phyloP scores from a whole-genome alignment of 495 filamentous ascomycete species.

The Hypoxylon trugodes region DNA sequence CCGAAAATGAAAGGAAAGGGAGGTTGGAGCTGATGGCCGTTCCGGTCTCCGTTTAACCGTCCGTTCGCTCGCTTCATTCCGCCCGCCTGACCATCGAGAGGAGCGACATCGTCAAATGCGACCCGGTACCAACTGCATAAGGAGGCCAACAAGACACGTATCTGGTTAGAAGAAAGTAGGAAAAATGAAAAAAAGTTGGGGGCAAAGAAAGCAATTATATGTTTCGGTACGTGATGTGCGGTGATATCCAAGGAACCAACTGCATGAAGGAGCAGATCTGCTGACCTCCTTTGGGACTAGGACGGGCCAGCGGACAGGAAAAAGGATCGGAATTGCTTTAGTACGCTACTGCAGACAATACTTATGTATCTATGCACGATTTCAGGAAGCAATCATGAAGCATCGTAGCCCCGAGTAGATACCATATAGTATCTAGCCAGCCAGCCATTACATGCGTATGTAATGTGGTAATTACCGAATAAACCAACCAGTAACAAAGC shows the following conservation, averaged over 20 bases:
- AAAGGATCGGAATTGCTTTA: slow-evolving; percentile 16
- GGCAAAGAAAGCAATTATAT: slow-evolving; percentile 35
- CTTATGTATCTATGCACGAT: slow-evolving; percentile 21
- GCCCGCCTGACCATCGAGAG: slow-evolving; percentile 13
- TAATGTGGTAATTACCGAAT: background rate
- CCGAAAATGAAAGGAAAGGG: slow-evolving; percentile 4
- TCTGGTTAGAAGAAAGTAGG: slow-evolving; percentile 14
- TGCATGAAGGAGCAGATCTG: slow-evolving; percentile 39
- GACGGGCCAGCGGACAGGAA: slow-evolving; percentile 24
- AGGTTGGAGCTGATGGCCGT: slow-evolving; percentile 5
- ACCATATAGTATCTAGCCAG: background rate
- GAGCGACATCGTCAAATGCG: slow-evolving; percentile 32
- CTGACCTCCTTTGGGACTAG: slow-evolving; percentile 30
- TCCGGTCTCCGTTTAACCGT: slow-evolving; percentile 13
- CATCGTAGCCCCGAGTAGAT: slow-evolving; percentile 18
- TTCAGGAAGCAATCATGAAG: slow-evolving; percentile 19
- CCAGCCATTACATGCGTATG: background rate
- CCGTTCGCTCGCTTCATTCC: slow-evolving; percentile 17
- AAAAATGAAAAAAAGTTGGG: slow-evolving; percentile 16
- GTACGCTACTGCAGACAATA: slow-evolving; percentile 36
- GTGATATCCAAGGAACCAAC: slow-evolving; percentile 39
- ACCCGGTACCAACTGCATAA: slow-evolving; percentile 42
- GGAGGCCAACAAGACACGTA: slow-evolving; percentile 16
- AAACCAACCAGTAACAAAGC: slow-evolving; percentile 16
- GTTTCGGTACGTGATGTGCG: slow-evolving; percentile 29